Conservation (phyloP, 495 filamentous ascomycete genomes). For the Viridothelium virens region DNA sequence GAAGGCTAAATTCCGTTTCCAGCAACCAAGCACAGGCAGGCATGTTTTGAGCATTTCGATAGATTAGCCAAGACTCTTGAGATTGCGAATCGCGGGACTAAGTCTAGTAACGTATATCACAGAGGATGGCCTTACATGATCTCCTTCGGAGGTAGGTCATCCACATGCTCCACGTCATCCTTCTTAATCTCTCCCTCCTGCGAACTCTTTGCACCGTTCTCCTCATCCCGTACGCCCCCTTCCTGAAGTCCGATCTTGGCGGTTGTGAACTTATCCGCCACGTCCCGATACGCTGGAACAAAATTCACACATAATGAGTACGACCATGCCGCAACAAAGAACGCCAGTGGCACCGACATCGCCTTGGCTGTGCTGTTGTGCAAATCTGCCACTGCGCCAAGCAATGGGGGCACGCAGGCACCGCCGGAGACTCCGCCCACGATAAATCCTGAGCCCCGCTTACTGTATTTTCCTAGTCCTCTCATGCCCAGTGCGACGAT, state of each 20-base stretch:
- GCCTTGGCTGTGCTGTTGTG: slow-evolving; percentile 35
- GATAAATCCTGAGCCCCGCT: slow-evolving; percentile 50
- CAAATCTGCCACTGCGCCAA: slow-evolving; percentile 25
- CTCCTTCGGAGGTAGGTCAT: background rate
- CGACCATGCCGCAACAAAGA: slow-evolving; percentile 43
- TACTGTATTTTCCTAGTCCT: slow-evolving; percentile 52
- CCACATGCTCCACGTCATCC: slow-evolving; percentile 12
- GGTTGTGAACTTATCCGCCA: slow-evolving; percentile 52
- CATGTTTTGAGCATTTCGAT: too few relatives aligned
- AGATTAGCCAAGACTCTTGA: too few relatives aligned
- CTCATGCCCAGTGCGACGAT: slow-evolving; percentile 56
- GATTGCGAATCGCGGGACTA: too few relatives aligned
- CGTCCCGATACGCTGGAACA: slow-evolving; percentile 49
- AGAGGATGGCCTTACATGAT: background rate
- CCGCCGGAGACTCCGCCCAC: slow-evolving; percentile 49
- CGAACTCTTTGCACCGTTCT: slow-evolving; percentile 5
- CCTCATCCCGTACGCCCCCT: slow-evolving; percentile 30
- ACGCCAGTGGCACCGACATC: slow-evolving; percentile 36
- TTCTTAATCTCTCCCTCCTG: slow-evolving; percentile 14
- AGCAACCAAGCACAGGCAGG: too few relatives aligned
- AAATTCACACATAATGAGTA: slow-evolving; percentile 60
- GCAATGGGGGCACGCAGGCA: slow-evolving; percentile 26
- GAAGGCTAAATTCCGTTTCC: too few relatives aligned
- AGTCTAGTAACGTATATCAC: background rate
- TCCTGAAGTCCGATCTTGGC: slow-evolving; percentile 45